Percentiles rank a stretch among this genome's conserved stretches.
These are phyloP conservation scores for Paecilomyces niveus DNA, from an alignment of 2,329 filamentous ascomycete species.

Conservation along the genomic window DNA sequence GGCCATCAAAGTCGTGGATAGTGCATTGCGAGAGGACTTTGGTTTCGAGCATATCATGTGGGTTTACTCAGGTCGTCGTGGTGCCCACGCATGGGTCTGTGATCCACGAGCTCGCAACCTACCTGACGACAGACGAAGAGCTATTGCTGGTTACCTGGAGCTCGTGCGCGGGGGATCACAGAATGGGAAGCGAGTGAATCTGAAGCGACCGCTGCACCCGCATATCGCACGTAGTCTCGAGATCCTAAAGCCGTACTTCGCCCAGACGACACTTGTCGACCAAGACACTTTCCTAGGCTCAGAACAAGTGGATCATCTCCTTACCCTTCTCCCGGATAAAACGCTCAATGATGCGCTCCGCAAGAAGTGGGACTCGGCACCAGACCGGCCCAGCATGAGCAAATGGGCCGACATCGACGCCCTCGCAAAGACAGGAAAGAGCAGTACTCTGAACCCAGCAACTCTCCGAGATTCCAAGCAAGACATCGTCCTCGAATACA, in stretches of 20 bases:
- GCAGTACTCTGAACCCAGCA: constrained; percentile 63
- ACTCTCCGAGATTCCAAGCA: constrained; percentile 84
- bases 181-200: constrained; percentile 77
- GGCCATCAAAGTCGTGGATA: constrained; percentile 90
- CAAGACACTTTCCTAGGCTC: constrained; percentile 77
- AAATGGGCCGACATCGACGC: constrained; percentile 96
- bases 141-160: constrained; percentile 84
- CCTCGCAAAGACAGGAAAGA: constrained; percentile 68
- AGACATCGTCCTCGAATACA: constrained; percentile 94
- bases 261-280: constrained; percentile 67
- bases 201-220: constrained; percentile 79
- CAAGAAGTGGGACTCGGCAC: constrained; percentile 84
- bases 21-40: constrained; percentile 84
- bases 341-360: constrained; percentile 69
- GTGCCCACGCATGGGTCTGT: constrained; percentile 97
- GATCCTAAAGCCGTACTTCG: constrained; percentile 77
- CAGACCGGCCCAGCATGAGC: constrained; percentile 63
- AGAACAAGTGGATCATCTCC: constrained; percentile 67
- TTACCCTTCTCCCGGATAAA: constrained; percentile 78
- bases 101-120: constrained; percentile 78
- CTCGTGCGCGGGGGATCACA: constrained; percentile 81
- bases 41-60: constrained; percentile 95
- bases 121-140: constrained; percentile 76
- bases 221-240: constrained; percentile 81
- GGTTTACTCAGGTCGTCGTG: constrained; percentile 96